phyloP scores from a whole-genome alignment of 2,329 filamentous ascomycete genomes.

The Stachybotrys elegans region DNA sequence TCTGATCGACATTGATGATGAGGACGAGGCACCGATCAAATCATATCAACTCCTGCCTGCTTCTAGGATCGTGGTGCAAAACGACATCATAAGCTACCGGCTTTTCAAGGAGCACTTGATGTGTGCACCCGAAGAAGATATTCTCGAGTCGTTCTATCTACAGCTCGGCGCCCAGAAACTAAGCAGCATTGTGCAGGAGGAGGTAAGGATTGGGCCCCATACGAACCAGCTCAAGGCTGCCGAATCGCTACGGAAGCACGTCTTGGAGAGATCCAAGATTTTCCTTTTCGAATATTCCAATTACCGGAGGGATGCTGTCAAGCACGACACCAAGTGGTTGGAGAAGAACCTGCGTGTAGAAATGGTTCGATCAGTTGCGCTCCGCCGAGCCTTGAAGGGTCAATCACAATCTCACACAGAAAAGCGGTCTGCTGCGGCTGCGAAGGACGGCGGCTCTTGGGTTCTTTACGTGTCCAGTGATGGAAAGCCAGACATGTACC shows the following conservation, averaged over 20 bases:
- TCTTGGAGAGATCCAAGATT: slow-evolving; percentile 81
- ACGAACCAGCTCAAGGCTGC: slow-evolving; percentile 65
- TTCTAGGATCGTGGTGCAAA: slow-evolving; percentile 68
- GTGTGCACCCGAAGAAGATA: slow-evolving; percentile 85
- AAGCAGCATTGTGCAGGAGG: slow-evolving; percentile 72
- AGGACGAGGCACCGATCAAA: slow-evolving; percentile 61
- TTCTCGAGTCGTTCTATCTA: slow-evolving; percentile 77
- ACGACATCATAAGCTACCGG: slow-evolving; percentile 85
- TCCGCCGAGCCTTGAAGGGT: slow-evolving; percentile 71
- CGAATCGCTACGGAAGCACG: slow-evolving; percentile 67
- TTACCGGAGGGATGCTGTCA: slow-evolving; percentile 71
- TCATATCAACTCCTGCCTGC: slow-evolving; percentile 75
- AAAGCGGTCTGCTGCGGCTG: slow-evolving; percentile 68
- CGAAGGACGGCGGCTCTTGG: slow-evolving; percentile 48
- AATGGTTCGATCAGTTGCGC: slow-evolving; percentile 70
- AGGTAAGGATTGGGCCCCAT: slow-evolving; percentile 64
- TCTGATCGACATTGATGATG: slow-evolving; percentile 47
- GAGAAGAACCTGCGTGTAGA: slow-evolving; percentile 78
- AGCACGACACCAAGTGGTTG: slow-evolving; percentile 85
- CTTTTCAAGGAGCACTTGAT: slow-evolving; percentile 82
- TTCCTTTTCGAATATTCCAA: slow-evolving; percentile 76
- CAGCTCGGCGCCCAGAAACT: slow-evolving; percentile 74
- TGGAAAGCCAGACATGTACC: slow-evolving; percentile 73
- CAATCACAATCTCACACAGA: slow-evolving; percentile 66
- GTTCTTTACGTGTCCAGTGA: slow-evolving; percentile 72